Evolutionary conservation across 768 basidiomycete species (phyloP).

Genomic region (Omphalotus guepiniiformis): DNA sequence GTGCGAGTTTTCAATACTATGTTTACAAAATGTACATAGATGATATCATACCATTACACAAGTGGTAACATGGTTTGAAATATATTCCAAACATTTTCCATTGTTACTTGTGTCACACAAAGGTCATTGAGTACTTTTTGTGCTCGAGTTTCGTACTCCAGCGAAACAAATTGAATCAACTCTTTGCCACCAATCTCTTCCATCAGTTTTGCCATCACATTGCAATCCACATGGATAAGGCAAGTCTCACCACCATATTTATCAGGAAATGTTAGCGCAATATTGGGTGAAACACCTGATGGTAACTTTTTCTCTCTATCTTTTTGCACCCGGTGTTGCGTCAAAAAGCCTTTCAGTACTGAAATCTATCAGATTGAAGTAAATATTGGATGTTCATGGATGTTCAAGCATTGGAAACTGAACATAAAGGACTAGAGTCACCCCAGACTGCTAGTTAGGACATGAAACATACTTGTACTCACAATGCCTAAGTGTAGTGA

Average conservation of each 20-base stretch:
- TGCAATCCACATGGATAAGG: conserved; percentile 16
- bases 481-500: too few relatives aligned
- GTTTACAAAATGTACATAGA: neutral
- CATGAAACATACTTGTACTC: too few relatives aligned
- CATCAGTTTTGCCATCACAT: conserved; percentile 18
- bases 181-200: conserved; percentile 19
- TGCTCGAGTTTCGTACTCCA: conserved; percentile 15
- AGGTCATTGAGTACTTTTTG: conserved; percentile 12
- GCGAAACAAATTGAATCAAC: conserved; percentile 16
- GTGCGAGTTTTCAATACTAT: too few relatives aligned
- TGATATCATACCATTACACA: conserved; percentile 10
- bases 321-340: conserved; percentile 13
- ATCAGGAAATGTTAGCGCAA: conserved; percentile 14
- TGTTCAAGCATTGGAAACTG: too few relatives aligned
- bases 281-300: conserved; percentile 20
- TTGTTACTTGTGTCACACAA: conserved; percentile 9
- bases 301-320: conserved; percentile 19
- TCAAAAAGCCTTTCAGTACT: conserved; percentile 14
- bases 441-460: too few relatives aligned
- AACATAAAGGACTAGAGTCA: too few relatives aligned
- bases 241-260: conserved; percentile 17
- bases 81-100: conserved; percentile 18
- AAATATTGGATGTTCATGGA: too few relatives aligned
- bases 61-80: conserved; percentile 16
- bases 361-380: too few relatives aligned